These are phyloP conservation scores for Tetrahymena borealis DNA, from an alignment of 73 alveolate genomes.

Conservation along the genomic window DNA sequence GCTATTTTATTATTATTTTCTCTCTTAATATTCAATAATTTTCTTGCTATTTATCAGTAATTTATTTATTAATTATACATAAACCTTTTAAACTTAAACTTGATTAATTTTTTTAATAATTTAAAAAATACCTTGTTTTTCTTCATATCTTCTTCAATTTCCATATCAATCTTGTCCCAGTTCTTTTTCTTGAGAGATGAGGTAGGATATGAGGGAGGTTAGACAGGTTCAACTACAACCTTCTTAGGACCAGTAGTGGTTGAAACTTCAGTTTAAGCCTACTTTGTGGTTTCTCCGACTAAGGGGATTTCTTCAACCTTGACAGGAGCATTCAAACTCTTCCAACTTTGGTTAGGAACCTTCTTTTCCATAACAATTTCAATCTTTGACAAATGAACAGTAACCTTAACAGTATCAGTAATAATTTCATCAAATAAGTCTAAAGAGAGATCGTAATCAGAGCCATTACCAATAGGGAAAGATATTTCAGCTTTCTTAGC, in stretches of 20 bases:
- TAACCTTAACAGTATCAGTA: conserved; percentile 22
- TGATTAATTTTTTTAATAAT: neutral
- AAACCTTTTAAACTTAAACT: too few relatives aligned
- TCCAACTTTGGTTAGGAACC: neutral
- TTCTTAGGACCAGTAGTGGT: neutral
- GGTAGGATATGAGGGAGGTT: conserved; percentile 87
- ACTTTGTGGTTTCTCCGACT: conserved; percentile 5
- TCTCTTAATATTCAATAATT: neutral
- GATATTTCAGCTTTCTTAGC: neutral
- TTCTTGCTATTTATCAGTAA: neutral
- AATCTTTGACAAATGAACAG: conserved; percentile 14
- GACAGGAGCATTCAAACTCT: neutral
- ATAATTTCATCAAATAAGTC: conserved; percentile 31
- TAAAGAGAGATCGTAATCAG: conserved; percentile 13
- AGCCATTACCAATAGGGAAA: conserved; percentile 11
- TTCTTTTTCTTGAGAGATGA: conserved; percentile 72
- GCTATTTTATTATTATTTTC: too few relatives aligned
- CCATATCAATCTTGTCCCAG: conserved; percentile 92
- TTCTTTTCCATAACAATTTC: conserved; percentile 43
- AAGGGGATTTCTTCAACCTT: neutral
- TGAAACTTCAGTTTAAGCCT: conserved; percentile 6
- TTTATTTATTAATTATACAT: neutral
- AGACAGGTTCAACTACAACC: neutral
- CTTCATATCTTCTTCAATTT: conserved; percentile 80
- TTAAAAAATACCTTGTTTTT: conserved; percentile 75